phyloP scores from a whole-genome alignment of 768 basidiomycete genomes.

The Tulasnella sp. region DNA sequence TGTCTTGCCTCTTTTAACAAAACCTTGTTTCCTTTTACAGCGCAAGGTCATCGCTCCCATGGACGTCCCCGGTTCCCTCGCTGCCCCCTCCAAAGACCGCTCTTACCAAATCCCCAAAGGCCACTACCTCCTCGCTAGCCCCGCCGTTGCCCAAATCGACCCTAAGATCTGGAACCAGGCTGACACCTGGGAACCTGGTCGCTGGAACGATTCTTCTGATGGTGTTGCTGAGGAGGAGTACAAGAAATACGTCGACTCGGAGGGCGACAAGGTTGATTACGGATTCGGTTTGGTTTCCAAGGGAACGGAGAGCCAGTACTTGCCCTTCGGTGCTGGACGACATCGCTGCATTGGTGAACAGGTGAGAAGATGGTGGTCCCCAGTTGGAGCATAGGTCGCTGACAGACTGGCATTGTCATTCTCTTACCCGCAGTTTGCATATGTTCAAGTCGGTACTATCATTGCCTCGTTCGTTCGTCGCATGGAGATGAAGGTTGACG shows the following conservation, averaged over 20 bases:
- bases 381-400: not conserved
- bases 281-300: conserved; percentile 95
- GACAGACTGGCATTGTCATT: conserved; percentile 11
- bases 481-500: conserved; percentile 61
- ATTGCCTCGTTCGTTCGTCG: conserved; percentile 69
- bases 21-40: conserved; percentile 29
- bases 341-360: conserved; percentile 94
- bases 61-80: conserved; percentile 68
- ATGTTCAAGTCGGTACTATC: conserved; percentile 83
- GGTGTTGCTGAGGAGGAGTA: conserved; percentile 75
- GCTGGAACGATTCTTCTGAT: conserved; percentile 82
- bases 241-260: conserved; percentile 62
- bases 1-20: not conserved
- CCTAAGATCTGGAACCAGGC: conserved; percentile 71
- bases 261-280: conserved; percentile 88
- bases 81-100: conserved; percentile 57
- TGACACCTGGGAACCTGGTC: conserved; percentile 61
- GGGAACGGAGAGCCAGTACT: conserved; percentile 91
- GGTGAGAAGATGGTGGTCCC: conserved; percentile 31
- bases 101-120: conserved; percentile 85
- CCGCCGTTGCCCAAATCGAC: conserved; percentile 82
- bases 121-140: conserved; percentile 80
- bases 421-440: conserved; percentile 61
- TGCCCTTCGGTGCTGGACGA: conserved; percentile 94
- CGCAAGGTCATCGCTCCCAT: conserved; percentile 85